Base-by-base conservation (phyloP, 2,329 filamentous ascomycete genomes). In the Ophiognomonia clavigignenti-juglandacearum region DNA sequence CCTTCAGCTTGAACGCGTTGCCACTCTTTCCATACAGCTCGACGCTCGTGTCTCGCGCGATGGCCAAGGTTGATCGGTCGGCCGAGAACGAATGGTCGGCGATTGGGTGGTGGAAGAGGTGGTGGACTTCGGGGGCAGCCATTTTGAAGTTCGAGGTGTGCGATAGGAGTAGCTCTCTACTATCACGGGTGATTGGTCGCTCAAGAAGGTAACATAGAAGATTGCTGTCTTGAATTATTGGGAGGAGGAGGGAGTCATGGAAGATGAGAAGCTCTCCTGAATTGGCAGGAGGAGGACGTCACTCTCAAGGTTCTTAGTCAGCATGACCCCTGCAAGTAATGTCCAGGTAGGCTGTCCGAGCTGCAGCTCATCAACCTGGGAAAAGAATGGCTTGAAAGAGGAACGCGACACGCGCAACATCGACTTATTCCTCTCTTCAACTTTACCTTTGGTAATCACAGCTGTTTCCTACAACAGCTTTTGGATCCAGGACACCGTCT, bases 101-200 rank as follows among this genome's bases (percentile, higher is more conserved):
- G 63, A 98, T 96, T 53, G 92, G 90, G 59, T 86, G 83, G 73
- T 97, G 90, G 74, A 98, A 98, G 56, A 98, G 85, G 63, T 97
- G 91, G 71, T 97, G 89, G 50, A 95, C 87, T 77, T 97, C 88
- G 55, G 91, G 88, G 51, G 85, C 67, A 46, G 88, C 76, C 92
- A 97, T 97, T 51, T 44, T 77, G 66, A 54, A 45, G 44, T 13
- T 37, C 49, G 43, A n/a, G 42, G 45, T 52, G 48, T 48, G 72
- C 75, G 84, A 87, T 89, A 93, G 88, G 89, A 95, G 88, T 67
- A 88, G 81, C 89, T 95, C 93, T 97, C 93, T 85, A 97, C 93
- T 96, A 93, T 78, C 87, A 80, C 74, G 35, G 32, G 40, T 35
- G 20, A 4, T 27, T 39, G 18, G n/a, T 11, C n/a, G 40, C 18